Evolutionary conservation across 2,329 filamentous ascomycete species (phyloP).

Genomic region (Zymoseptoria tritici): DNA sequence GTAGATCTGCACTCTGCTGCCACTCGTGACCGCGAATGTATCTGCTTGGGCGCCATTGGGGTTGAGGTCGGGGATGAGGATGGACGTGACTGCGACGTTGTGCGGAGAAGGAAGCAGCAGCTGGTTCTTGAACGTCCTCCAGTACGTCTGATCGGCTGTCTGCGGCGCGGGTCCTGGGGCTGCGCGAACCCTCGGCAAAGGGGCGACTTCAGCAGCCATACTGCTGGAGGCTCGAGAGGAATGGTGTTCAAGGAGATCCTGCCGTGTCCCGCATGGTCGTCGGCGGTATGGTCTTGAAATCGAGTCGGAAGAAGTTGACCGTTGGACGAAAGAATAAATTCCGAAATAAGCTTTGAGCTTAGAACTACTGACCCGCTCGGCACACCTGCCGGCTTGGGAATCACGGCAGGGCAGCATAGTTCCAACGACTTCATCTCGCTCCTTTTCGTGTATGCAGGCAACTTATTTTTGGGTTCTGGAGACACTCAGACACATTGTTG

Average conservation of each 20-base stretch:
- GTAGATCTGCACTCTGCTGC: conserved; percentile 87
- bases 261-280: not conserved
- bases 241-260: not conserved
- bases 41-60: conserved; percentile 42
- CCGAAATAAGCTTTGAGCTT: not conserved
- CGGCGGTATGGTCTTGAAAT: not conserved
- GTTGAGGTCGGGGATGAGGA: conserved; percentile 44
- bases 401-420: too few species aligned
- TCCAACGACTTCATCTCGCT: too few species aligned
- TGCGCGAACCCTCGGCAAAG: conserved; percentile 72
- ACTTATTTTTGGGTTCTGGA: too few species aligned
- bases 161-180: conserved; percentile 73
- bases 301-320: not conserved
- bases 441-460: too few species aligned
- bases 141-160: conserved; percentile 91
- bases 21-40: conserved; percentile 88
- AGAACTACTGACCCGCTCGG: not conserved
- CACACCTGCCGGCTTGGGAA: not conserved
- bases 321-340: not conserved
- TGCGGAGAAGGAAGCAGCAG: conserved; percentile 85
- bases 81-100: conserved; percentile 81
- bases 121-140: conserved; percentile 89
- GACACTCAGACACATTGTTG: too few species aligned
- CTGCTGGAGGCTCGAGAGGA: not conserved
- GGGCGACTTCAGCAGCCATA: conserved; percentile 86